Evolutionary conservation across 192 early-diverging fungal species (phyloP).

Genomic region (Cetraspora pellucida): DNA sequence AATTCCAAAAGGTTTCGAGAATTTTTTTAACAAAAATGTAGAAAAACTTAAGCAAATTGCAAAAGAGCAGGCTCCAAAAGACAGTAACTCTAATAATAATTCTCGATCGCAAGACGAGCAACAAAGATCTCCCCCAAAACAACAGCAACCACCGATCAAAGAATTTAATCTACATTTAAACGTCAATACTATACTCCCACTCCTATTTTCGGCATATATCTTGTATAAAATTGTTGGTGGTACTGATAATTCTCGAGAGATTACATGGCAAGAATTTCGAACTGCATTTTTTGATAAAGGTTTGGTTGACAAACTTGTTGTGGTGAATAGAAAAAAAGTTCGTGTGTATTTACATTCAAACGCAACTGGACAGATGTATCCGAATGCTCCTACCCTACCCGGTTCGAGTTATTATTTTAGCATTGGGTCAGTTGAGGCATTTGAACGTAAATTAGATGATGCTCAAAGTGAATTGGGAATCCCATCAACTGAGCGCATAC

Average conservation of each 20-base stretch:
- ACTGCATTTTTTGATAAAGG: conserved; percentile 88
- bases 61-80: background rate
- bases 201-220: conserved; percentile 53
- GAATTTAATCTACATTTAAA: conserved; percentile 49
- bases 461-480: conserved; percentile 93
- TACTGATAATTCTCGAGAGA: conserved; percentile 62
- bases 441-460: conserved; percentile 87
- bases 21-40: conserved; percentile 60
- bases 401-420: conserved; percentile 74
- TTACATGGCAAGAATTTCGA: conserved; percentile 94
- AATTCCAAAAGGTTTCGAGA: conserved; percentile 71
- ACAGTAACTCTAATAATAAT: conserved; percentile 33
- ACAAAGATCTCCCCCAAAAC: conserved; percentile 36
- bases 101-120: conserved; percentile 37
- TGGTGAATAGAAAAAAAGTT: conserved; percentile 86
- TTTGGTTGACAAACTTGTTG: conserved; percentile 85
- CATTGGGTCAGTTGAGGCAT: conserved; percentile 92
- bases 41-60: conserved; percentile 15
- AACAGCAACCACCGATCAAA: conserved; percentile 42
- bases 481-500: conserved; percentile 86
- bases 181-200: conserved; percentile 45
- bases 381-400: conserved; percentile 56
- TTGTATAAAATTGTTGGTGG: conserved; percentile 52
- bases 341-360: conserved; percentile 70
- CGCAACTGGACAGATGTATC: conserved; percentile 46